Evolutionary conservation across 352 stramenopile genomes (phyloP).

Genomic region (Pythium angustatum): DNA sequence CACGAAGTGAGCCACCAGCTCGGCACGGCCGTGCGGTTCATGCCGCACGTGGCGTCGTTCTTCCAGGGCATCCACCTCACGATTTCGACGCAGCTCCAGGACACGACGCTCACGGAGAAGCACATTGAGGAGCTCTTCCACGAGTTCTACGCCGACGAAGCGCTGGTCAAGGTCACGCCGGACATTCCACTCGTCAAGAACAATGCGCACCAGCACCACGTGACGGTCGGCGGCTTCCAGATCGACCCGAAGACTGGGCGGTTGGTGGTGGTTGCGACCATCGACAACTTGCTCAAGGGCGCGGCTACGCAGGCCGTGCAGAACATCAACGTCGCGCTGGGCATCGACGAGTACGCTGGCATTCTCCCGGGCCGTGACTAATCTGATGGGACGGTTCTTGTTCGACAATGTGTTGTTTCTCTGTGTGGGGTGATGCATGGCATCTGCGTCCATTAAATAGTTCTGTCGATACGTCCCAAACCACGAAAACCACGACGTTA

Average conservation of each 20-base stretch:
- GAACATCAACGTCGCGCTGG: constrained; percentile 94
- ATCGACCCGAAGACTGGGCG: constrained; percentile 84
- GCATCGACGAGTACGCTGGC: constrained; percentile 85
- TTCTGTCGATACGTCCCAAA: too few species aligned
- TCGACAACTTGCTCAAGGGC: constrained; percentile 95
- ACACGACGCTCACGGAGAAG: constrained; percentile 65
- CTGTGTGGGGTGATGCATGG: not conserved
- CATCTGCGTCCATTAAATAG: constrained; percentile 17
- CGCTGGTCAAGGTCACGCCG: constrained; percentile 78
- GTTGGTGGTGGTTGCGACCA: constrained; percentile 86
- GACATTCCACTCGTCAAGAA: constrained; percentile 78
- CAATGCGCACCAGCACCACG: constrained; percentile 74
- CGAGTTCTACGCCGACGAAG: constrained; percentile 82
- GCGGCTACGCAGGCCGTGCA: constrained; percentile 92
- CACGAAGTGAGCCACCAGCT: constrained; percentile 85
- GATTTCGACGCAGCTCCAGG: constrained; percentile 76
- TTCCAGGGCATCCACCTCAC: constrained; percentile 94
- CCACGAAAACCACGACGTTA: not conserved
- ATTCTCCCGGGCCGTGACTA: constrained; percentile 38
- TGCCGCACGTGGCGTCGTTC: constrained; percentile 92
- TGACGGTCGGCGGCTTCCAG: constrained; percentile 86
- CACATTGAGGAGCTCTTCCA: constrained; percentile 75
- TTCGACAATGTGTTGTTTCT: too few species aligned
- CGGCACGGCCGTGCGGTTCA: constrained; percentile 87
- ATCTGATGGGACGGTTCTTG: not conserved